Conservation (phyloP, 2,329 filamentous ascomycete genomes). For the Paracamarosporium sp. region DNA sequence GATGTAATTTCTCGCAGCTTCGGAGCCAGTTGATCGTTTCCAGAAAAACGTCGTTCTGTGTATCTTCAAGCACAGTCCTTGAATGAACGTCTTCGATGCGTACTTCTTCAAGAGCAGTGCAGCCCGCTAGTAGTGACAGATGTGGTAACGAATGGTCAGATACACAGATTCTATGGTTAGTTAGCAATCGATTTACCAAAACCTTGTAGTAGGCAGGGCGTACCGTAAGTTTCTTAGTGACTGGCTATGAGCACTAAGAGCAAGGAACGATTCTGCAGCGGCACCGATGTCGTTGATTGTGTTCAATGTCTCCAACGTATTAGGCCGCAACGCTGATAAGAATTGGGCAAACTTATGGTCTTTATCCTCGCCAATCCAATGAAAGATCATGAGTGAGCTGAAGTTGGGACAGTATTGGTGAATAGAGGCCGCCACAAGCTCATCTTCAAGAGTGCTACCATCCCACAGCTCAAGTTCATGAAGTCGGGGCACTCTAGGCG, state of each 20-base stretch:
- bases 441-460: constrained; percentile 64
- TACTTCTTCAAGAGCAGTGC: constrained; percentile 57
- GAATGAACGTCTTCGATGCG: constrained; percentile 56
- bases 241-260: constrained; percentile 59
- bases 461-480: constrained; percentile 67
- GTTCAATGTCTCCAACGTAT: constrained; percentile 64
- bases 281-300: constrained; percentile 65
- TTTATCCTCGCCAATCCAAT: constrained; percentile 50
- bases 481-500: constrained; percentile 64
- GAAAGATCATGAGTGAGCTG: constrained; percentile 63
- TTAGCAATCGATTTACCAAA: background rate
- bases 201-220: too few species aligned
- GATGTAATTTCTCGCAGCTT: constrained; percentile 58
- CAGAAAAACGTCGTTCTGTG: constrained; percentile 60
- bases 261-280: constrained; percentile 60
- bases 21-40: constrained; percentile 62
- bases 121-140: constrained; percentile 56
- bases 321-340: constrained; percentile 60
- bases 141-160: constrained; percentile 57
- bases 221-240: constrained; percentile 56
- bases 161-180: constrained; percentile 53
- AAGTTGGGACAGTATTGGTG: constrained; percentile 67
- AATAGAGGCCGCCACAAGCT: constrained; percentile 61
- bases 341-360: constrained; percentile 67
- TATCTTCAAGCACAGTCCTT: constrained; percentile 55